These are phyloP conservation scores for Amanita pseudoporphyria DNA, from an alignment of 768 basidiomycete species.

Conservation along the genomic window DNA sequence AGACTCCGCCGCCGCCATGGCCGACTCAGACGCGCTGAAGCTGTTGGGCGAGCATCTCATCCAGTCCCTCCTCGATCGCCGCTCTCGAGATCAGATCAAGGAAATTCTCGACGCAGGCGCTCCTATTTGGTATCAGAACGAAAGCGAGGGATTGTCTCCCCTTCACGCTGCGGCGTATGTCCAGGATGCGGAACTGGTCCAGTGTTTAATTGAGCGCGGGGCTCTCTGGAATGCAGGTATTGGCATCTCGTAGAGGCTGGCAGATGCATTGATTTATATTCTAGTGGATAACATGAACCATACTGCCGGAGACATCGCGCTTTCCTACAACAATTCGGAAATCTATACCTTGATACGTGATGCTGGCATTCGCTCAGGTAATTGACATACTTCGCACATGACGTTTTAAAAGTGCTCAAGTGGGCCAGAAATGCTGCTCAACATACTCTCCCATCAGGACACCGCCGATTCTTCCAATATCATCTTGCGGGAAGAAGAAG, in stretches of 20 bases:
- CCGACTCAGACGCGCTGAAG: slow-evolving; percentile 34
- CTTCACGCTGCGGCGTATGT: slow-evolving; percentile 82
- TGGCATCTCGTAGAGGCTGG: slow-evolving; percentile 10
- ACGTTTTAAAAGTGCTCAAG: not conserved
- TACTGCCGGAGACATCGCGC: slow-evolving; percentile 85
- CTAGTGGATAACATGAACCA: slow-evolving; percentile 69
- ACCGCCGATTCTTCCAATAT: slow-evolving; percentile 22
- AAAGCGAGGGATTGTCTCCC: slow-evolving; percentile 66
- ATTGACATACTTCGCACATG: slow-evolving; percentile 16
- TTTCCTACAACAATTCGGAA: slow-evolving; percentile 70
- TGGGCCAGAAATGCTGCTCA: slow-evolving; percentile 57
- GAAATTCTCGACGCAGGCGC: slow-evolving; percentile 54
- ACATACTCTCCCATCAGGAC: slow-evolving; percentile 44
- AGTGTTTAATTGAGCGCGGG: slow-evolving; percentile 64
- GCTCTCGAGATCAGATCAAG: slow-evolving; percentile 36
- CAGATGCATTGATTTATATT: slow-evolving; percentile 1
- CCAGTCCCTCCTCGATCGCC: slow-evolving; percentile 40
- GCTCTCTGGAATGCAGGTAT: slow-evolving; percentile 87
- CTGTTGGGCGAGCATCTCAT: slow-evolving; percentile 53
- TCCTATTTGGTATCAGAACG: slow-evolving; percentile 86
- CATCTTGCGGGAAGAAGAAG: slow-evolving; percentile 40
- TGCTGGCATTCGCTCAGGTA: slow-evolving; percentile 87
- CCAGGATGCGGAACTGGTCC: slow-evolving; percentile 55
- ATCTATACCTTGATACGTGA: slow-evolving; percentile 80
- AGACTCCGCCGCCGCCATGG: not conserved